Percentiles rank a stretch among this genome's conserved stretches.
phyloP scores from a whole-genome alignment of 2,329 filamentous ascomycete species.

The Xylaria sp. region DNA sequence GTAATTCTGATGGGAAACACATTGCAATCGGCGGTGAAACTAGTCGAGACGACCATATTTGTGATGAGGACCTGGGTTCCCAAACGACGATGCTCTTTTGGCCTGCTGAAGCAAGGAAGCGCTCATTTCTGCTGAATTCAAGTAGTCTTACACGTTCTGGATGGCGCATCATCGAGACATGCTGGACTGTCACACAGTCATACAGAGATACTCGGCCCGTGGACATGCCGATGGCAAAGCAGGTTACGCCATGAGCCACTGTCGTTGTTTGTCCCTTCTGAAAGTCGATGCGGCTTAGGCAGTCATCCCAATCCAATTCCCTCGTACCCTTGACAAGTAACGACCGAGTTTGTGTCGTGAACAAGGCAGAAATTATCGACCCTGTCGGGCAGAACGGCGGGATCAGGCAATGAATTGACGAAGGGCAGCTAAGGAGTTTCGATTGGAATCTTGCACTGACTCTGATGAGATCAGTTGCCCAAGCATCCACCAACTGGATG shows the following conservation, averaged over 20 bases:
- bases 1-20: constrained; percentile 25
- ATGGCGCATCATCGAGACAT: constrained; percentile 39
- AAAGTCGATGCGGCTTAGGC: constrained; percentile 48
- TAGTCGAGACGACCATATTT: constrained; percentile 29
- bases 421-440: constrained; percentile 47
- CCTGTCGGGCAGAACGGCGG: constrained; percentile 49
- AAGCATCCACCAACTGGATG: constrained; percentile 43
- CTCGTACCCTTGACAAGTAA: constrained; percentile 25
- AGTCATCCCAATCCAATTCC: constrained; percentile 49
- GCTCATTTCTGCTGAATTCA: constrained; percentile 42
- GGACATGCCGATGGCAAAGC: constrained; percentile 48
- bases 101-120: constrained; percentile 30
- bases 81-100: constrained; percentile 30
- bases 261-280: constrained; percentile 40
- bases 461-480: constrained; percentile 49
- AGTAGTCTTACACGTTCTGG: constrained; percentile 43
- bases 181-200: constrained; percentile 41
- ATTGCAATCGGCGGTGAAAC: constrained; percentile 28
- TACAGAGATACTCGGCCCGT: constrained; percentile 48
- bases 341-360: constrained; percentile 31
- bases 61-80: constrained; percentile 23
- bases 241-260: constrained; percentile 42
- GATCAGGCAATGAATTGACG: constrained; percentile 49
- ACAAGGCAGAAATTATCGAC: constrained; percentile 45
- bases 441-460: constrained; percentile 49